Percentiles rank a stretch among this genome's conserved stretches.
phyloP scores from a whole-genome alignment of 169 alveolate species.

The Plasmodium sp. region DNA sequence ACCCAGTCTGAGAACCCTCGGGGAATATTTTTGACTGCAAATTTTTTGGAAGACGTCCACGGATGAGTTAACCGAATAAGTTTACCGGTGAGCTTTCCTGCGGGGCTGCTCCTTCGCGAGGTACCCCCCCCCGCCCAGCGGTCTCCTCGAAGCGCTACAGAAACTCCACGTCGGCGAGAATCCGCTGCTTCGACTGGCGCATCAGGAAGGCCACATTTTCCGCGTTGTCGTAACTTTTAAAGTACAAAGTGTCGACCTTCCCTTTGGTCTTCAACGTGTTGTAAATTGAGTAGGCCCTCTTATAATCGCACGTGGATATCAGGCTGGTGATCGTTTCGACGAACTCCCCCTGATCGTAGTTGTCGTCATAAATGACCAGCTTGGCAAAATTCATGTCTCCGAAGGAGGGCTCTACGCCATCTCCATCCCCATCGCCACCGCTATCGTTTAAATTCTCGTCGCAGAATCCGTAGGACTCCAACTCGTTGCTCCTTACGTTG shows the following conservation, averaged over 20 bases:
- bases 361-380: conserved; percentile 70
- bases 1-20: neutral
- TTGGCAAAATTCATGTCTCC: conserved; percentile 24
- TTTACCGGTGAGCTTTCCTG: neutral
- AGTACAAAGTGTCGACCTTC: conserved; percentile 51
- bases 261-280: conserved; percentile 55
- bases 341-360: conserved; percentile 50
- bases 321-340: conserved; percentile 34
- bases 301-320: conserved; percentile 42
- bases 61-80: neutral
- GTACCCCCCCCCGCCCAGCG: neutral
- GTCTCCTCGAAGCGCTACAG: neutral
- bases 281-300: conserved; percentile 37
- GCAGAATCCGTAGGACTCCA: conserved; percentile 17
- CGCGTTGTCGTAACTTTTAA: conserved; percentile 59
- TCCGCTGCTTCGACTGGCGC: conserved; percentile 53
- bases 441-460: conserved; percentile 42
- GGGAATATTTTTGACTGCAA: neutral
- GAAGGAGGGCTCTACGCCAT: neutral
- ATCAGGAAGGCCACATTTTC: conserved; percentile 66
- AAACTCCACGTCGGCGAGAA: conserved; percentile 56
- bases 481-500: conserved; percentile 3
- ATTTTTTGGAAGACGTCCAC: neutral
- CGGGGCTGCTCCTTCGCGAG: neutral
- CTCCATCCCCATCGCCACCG: conserved; percentile 8